Evolutionary conservation across 2,329 filamentous ascomycete species (phyloP).

Genomic region (Phoma sp.): DNA sequence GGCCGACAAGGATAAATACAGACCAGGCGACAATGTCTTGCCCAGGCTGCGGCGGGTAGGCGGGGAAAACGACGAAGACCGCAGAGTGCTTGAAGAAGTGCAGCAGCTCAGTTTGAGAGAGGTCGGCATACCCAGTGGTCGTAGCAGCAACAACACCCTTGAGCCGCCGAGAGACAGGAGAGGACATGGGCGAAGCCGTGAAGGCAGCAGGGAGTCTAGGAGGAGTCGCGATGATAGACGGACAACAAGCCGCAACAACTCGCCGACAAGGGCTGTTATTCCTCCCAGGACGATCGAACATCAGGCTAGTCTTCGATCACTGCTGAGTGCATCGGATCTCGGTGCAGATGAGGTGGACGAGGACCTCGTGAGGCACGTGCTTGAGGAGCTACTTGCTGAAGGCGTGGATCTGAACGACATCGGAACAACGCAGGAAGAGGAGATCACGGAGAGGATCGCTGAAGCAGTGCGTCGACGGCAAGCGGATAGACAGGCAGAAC

Average conservation of each 20-base stretch:
- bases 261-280: constrained; percentile 29
- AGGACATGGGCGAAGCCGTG: constrained; percentile 47
- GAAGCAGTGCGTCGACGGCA: constrained; percentile 84
- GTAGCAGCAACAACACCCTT: constrained; percentile 49
- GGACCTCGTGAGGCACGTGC: constrained; percentile 87
- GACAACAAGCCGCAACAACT: constrained; percentile 35
- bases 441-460: constrained; percentile 87
- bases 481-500: constrained; percentile 64
- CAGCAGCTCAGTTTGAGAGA: constrained; percentile 76
- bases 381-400: constrained; percentile 84
- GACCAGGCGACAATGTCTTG: constrained; percentile 79
- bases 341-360: constrained; percentile 80
- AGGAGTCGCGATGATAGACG: constrained; percentile 32
- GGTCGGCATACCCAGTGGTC: constrained; percentile 56
- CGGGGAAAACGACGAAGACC: constrained; percentile 69
- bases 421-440: constrained; percentile 82
- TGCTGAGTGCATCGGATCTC: constrained; percentile 80
- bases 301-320: constrained; percentile 83
- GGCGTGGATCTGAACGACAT: constrained; percentile 89
- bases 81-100: constrained; percentile 72
- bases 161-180: constrained; percentile 39
- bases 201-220: constrained; percentile 43
- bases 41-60: constrained; percentile 61
- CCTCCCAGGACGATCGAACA: constrained; percentile 74
- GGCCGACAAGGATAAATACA: constrained; percentile 78